Evolutionary conservation across 306 rosid genomes (phyloP), one percentile per base, ranked within the genome.

Genomic region (Heteromeles arbutifolia): DNA sequence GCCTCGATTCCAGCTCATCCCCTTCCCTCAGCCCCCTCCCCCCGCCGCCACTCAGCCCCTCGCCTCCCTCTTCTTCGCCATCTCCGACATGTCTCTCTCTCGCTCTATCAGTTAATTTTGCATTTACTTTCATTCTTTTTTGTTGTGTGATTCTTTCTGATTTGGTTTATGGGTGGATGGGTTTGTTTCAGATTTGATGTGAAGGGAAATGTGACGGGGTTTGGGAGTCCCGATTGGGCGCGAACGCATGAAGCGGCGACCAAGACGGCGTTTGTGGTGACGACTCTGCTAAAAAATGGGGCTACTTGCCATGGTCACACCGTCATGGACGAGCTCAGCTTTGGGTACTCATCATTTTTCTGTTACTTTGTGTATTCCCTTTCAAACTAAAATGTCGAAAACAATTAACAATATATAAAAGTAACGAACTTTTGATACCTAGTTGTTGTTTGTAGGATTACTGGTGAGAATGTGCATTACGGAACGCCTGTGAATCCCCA

Each of bases 171-270:
- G 76, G 72, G 31, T 28, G 31, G 66, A 7, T 61, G 32, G 28
- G 3, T 18, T 6, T 41, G 59, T 53, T 22, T 41, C 75, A 91
- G 93, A 75, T 86, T 91, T 81, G 90, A 91, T 50, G 90, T 87
- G 77, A 86, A 89, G 73, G 93, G 78, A 11, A 83, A 77, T 14
- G 90, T 91, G 82, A 86, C 97, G 10, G 97, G 97, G 65, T 91
- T 89, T 59, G 97, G 97, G 58, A 84, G 81, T 83, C 92, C 87
- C 26, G 90, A 89, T 37, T 89, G 97, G 97, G 81, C 76, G 89
- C 83, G 61, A 70, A 82, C 88, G n/a, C 93, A 91, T 45, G 86
- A 74, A 52, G 87, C 50, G 32, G 85, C 93, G 13, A 84, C 15
- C 72, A 87, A 81, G 73, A 89, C 93, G 43, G 93, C 93, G 29